Evolutionary conservation across 805 yeast species (phyloP), one percentile per base, ranked within the genome.

Genomic region (Clavispora fructus): DNA sequence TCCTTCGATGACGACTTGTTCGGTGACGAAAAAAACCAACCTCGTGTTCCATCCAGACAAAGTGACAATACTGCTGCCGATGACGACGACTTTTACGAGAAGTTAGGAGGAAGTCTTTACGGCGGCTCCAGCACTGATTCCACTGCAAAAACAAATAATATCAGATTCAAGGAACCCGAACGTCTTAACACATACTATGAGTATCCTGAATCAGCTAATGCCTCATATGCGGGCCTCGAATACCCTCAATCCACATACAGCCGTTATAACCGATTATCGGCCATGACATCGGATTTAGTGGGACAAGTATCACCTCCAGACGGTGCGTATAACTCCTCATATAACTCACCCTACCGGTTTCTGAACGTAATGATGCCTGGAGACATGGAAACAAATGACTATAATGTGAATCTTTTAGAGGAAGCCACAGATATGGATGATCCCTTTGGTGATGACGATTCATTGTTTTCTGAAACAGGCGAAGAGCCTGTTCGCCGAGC

Each of bases 361-460:
- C 37, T 33, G 37, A 16, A 9, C 7, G 37, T 17, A 7, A 33
- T 46, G 41, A 29, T 44, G 48, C n/a, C 39, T 12, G 35, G 42
- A 32, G 48, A 51, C 6, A 39, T 47, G 14, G 54, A 54, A 40
- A 40, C 57, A 12, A 48, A 68, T 39, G 64, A 71, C 50, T 72
- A 72, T 50, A 54, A 58, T 50, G 65, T 68, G 28, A 72, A 72
- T 50, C 65, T 69, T 14, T 53, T 72, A 45, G 66, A 69, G 52
- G 75, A 71, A 42, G 68, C 70, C 13, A 66, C 62, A 39, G 69
- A 60, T 4, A 64, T 57, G 30, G 65, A 59, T 17, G 76, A 71
- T 52, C 75, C 75, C 1, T 71, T 71, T 51, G 74, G 72, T 28
- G 74, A 71, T 49, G 73, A 69, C 49, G 75, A 69, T 46, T 67